Base-by-base conservation (phyloP, 371 early-diverging fungal genomes). In the Syncephalastrum contaminatum region DNA sequence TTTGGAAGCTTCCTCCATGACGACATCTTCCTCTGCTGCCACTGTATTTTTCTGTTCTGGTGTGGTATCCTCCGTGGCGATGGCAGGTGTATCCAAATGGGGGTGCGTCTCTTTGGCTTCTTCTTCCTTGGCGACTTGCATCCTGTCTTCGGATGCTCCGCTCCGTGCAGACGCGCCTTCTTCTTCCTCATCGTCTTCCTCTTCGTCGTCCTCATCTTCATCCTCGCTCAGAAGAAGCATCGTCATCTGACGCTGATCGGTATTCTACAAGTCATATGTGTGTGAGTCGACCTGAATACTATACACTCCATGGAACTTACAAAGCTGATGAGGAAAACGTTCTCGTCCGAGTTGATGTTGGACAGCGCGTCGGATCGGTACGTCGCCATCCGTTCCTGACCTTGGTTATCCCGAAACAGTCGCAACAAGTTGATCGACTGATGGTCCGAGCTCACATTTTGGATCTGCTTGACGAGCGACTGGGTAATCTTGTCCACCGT, bases 401-500 rank as follows among this genome's bases (percentile, higher is more conserved):
- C 39, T 21, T 59, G 54, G 43, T 69, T 63, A 39, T 54, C 48
- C n/a, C 62, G 61, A 53, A 69, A 69, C 24, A 65, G 47, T 6
- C 25, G 48, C 6, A 69, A 42, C 12, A 79, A 30, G 30, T 73
- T 63, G 14, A 60, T 63, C 5, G 79, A 73, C 40, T 80, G 72
- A 6, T 63, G 43, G 58, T 79, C 80, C 16, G 62, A 62, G n/a
- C 68, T 68, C 10, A 77, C 59, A 3, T 67, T 60, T 64, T 77
- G 73, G 49, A 73, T 70, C 73, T 75, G 51, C 72, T 93, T 94
- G 20, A 88, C 73, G 56, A 93, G 66, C 3, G 84, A 64, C 58
- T 84, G 86, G 14, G 91, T 79, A 14, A 94, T 72, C 60, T 90
- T 92, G 71, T 96, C 97, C n/a, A 96, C 71, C 0, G 94, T 94